Base-by-base conservation (phyloP, 208 protist genomes). In the Leishmania guyanensis region DNA sequence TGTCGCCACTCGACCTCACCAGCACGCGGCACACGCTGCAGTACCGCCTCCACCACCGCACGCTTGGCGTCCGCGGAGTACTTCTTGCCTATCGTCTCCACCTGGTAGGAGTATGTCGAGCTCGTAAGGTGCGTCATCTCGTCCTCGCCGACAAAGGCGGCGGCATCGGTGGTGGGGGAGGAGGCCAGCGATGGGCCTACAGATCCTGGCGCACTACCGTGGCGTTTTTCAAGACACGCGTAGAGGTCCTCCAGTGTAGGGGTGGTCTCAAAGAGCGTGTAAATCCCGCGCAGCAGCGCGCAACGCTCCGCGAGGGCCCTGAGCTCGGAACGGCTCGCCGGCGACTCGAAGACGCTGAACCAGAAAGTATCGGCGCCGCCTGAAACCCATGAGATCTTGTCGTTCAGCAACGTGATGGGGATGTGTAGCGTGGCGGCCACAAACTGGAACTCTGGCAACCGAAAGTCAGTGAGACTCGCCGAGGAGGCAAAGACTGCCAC, bases 41-140 rank as follows among this genome's bases (percentile, higher is more conserved):
- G 73, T 39, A 94, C 78, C n/a, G 53, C 56, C 22, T 88, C 82
- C 17, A 89, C 64, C 17, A 97, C 78, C 0, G 80, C 83, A 60
- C 75, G 75, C 84, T 95, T 95, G 71, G 83, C 85, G 43, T 87
- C 87, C 5, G 58, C 65, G 5, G 85, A 80, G 82, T 95, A 97
- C 56, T 90, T 89, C 62, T 86, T 90, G 4, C 94, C 94, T 76
- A 95, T 87, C 29, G 92, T 94, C 81, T 97, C 91, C 14, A 97
- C 88, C 29, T 83, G 79, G 76, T 93, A 94, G 43, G 65, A 73
- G 80, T 87, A 94, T 76, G 79, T 79, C n/a, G 77, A 78, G 82
- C 33, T 74, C 71, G 39, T 71, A 22, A 78, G 65, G 70, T 86
- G 87, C 43, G 62, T 33, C 58, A 43, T 58, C 60, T 89, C 86